phyloP scores from a whole-genome alignment of 805 yeast species.

The Starmerella floricola region DNA sequence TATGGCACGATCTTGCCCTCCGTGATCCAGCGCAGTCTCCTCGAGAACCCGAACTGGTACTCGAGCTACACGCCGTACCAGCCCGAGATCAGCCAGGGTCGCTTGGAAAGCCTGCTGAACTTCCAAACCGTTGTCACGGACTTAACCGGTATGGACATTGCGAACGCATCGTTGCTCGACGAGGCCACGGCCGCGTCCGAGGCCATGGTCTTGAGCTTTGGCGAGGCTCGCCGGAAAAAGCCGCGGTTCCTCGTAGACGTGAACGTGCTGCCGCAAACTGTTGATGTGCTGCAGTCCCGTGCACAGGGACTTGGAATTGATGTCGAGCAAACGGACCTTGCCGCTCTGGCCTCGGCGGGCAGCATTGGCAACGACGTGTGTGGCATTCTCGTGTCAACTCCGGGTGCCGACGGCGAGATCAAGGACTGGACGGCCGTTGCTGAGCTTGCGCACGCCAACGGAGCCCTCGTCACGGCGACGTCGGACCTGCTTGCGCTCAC shows the following conservation, averaged over 20 bases:
- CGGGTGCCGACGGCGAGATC: constrained; percentile 71
- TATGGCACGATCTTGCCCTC: constrained; percentile 83
- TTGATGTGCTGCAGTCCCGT: constrained; percentile 65
- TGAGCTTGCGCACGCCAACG: constrained; percentile 52
- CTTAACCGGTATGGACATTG: constrained; percentile 85
- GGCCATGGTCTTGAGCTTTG: constrained; percentile 79
- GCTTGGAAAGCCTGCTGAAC: constrained; percentile 78
- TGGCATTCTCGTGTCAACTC: constrained; percentile 85
- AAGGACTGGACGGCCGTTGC: constrained; percentile 44
- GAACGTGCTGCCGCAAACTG: constrained; percentile 73
- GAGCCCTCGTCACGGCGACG: constrained; percentile 75
- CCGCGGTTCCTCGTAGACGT: constrained; percentile 57
- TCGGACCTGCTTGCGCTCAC: constrained; percentile 86
- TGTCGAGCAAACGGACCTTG: constrained; percentile 33
- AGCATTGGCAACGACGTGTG: constrained; percentile 37
- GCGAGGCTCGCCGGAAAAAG: constrained; percentile 55
- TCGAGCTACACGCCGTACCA: constrained; percentile 98
- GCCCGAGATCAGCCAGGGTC: constrained; percentile 95
- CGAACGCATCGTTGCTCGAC: constrained; percentile 88
- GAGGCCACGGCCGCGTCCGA: constrained; percentile 98
- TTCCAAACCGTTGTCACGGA: constrained; percentile 87
- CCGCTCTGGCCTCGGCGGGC: constrained; percentile 30
- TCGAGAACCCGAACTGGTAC: constrained; percentile 97
- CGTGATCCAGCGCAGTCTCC: constrained; percentile 79
- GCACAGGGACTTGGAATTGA: constrained; percentile 64